Base-by-base conservation (phyloP, 2,329 filamentous ascomycete genomes). In the Neonectria faginata region DNA sequence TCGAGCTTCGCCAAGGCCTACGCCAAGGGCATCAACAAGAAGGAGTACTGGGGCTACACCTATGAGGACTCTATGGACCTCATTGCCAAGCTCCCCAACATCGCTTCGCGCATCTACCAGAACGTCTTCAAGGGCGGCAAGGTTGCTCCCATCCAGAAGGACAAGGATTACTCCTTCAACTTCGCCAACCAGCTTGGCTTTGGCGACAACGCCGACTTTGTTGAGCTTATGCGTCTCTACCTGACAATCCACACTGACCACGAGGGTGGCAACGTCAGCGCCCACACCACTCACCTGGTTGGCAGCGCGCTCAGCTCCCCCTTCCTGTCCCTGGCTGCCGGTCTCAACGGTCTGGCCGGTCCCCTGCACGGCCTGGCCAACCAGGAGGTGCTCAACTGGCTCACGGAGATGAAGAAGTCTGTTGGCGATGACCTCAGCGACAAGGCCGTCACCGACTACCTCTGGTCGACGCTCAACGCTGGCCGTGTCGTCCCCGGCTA, bases 121-220 rank as follows among this genome's bases (percentile, higher is more conserved):
- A 99, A 99, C 83, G 91, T 98, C 82, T 99, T 97, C 93, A 97
- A 98, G 91, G 96, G 97, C 79, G 96, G 96, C 85, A 98, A 98
- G 91, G 95, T 99, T 74, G 92, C 93, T 66, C 82, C 94, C 60
- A 89, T 97, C 81, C 91, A 98, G 88, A 97, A 97, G 89, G 95
- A 98, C 86, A 96, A 98, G 92, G 96, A 99, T 81, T 99, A 97
- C 87, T 89, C 91, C 76, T 99, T 91, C 92, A 99, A 99, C 92
- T 92, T 99, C 81, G 94, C 96, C 84, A 98, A 98, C 90, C 94
- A 97, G 90, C 93, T 99, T 76, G 96, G 96, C 78, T 99, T 96
- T 81, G 92, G 92, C 76, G 89, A 91, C 78, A 98, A 99, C 90
- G 86, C 89, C 77, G 95, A 98, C 88, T 99, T 99, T 77, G 86